Percentiles rank a stretch among this genome's conserved stretches.
phyloP scores from a whole-genome alignment of 2,329 filamentous ascomycete genomes.

The Parasarocladium wereldwijsianum region DNA sequence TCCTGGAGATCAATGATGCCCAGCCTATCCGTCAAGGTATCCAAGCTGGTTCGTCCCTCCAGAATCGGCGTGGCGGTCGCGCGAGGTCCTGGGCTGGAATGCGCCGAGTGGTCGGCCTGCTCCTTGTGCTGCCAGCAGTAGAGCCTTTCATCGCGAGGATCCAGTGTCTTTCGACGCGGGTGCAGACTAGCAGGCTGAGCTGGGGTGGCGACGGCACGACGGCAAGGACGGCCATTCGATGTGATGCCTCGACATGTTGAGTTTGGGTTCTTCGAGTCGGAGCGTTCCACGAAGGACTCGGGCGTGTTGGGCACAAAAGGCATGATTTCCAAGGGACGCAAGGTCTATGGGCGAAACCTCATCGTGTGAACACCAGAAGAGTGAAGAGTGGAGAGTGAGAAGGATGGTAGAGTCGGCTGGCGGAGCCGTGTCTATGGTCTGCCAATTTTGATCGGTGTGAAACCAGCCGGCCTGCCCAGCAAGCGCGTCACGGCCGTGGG shows the following conservation, averaged over 20 bases:
- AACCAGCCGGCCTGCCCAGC: too few relatives aligned
- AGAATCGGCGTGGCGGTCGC: constrained; percentile 35
- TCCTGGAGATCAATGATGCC: constrained; percentile 55
- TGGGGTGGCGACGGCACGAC: constrained; percentile 48
- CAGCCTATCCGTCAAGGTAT: constrained; percentile 70
- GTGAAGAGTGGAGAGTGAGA: not conserved
- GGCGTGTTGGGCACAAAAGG: constrained; percentile 46
- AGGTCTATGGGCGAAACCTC: not conserved
- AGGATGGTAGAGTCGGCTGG: too few relatives aligned
- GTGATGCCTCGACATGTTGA: constrained; percentile 86
- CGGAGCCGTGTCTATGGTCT: too few relatives aligned
- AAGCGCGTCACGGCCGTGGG: too few relatives aligned
- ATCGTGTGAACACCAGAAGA: not conserved
- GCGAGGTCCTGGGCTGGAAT: constrained; percentile 29
- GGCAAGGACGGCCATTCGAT: constrained; percentile 66
- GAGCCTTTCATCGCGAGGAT: constrained; percentile 42
- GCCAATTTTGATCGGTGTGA: too few relatives aligned
- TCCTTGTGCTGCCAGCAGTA: constrained; percentile 97
- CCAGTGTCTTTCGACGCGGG: constrained; percentile 16
- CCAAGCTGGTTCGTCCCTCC: constrained; percentile 51
- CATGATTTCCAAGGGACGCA: constrained; percentile 12
- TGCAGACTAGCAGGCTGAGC: constrained; percentile 12
- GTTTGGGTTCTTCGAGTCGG: constrained; percentile 71
- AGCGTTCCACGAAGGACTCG: constrained; percentile 62
- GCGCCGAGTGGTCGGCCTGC: constrained; percentile 46